These are phyloP conservation scores for Clavariopsis aquatica DNA, from an alignment of 495 filamentous ascomycete genomes.

Conservation along the genomic window DNA sequence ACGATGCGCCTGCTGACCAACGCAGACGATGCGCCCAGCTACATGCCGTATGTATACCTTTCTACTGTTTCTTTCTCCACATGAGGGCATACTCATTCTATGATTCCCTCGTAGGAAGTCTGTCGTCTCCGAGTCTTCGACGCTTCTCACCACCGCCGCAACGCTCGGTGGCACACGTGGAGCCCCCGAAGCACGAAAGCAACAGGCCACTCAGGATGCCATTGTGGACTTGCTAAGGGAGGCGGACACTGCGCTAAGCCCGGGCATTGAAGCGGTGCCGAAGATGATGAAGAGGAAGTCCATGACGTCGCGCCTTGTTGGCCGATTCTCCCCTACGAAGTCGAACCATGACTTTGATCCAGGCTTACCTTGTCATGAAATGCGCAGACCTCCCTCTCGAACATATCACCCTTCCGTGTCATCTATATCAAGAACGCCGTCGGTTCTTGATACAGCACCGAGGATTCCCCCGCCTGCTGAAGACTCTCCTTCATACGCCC, in stretches of 20 bases:
- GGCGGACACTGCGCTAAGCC: conserved; percentile 15
- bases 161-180: conserved; percentile 20
- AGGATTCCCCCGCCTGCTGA: conserved; percentile 57
- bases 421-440: conserved; percentile 53
- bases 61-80: conserved; percentile 34
- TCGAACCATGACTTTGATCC: conserved; percentile 10
- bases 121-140: conserved; percentile 27
- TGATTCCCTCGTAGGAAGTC: conserved; percentile 10
- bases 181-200: conserved; percentile 22
- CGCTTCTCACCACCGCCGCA: conserved; percentile 31
- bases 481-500: conserved; percentile 52
- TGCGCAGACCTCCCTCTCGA: conserved; percentile 40
- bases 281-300: conserved; percentile 29
- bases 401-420: conserved; percentile 47
- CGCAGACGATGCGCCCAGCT: conserved; percentile 50
- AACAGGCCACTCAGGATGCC: conserved; percentile 29
- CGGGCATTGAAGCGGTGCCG: neutral
- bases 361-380: conserved; percentile 38
- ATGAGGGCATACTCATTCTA: conserved; percentile 28
- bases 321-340: conserved; percentile 19
- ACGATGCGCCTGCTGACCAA: conserved; percentile 65
- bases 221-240: conserved; percentile 37
- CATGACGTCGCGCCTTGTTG: conserved; percentile 38
- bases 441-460: conserved; percentile 57
- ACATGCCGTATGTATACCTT: conserved; percentile 49